Conservation (phyloP, 441 rosid genomes). For the Populus hybrid region DNA sequence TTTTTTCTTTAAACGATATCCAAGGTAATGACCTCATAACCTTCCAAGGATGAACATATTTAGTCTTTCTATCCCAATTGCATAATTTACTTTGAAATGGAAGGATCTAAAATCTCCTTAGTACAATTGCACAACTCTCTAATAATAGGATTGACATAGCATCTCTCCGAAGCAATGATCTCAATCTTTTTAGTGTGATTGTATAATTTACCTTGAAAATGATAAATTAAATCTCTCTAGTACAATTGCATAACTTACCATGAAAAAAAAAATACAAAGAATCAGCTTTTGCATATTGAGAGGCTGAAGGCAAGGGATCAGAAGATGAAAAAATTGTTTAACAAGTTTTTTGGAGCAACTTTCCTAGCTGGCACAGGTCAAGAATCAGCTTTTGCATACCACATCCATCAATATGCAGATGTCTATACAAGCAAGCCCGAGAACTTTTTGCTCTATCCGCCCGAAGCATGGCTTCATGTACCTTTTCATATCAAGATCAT, state of each 20-base stretch:
- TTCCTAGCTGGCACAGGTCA: constrained; percentile 90
- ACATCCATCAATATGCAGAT: constrained; percentile 94
- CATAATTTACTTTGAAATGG: too few species aligned
- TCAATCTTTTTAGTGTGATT: too few species aligned
- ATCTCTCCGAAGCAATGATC: too few species aligned
- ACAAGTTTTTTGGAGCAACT: constrained; percentile 90
- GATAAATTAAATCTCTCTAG: too few species aligned
- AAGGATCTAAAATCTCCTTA: rapidly evolving
- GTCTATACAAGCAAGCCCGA: constrained; percentile 92
- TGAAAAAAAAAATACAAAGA: too few species aligned
- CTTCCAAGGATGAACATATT: rapidly evolving
- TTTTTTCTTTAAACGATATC: too few species aligned
- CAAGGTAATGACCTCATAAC: rapidly evolving
- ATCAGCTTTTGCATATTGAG: constrained; percentile 24
- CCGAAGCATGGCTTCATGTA: constrained; percentile 92
- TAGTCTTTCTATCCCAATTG: too few species aligned
- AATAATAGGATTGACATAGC: too few species aligned
- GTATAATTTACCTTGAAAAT: too few species aligned
- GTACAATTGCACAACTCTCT: too few species aligned
- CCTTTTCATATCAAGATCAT: constrained; percentile 90
- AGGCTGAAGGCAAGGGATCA: constrained; percentile 63
- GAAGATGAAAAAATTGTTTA: constrained; percentile 84
- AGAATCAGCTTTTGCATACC: constrained; percentile 94
- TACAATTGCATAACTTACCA: too few species aligned
- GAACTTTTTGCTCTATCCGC: constrained; percentile 71